Evolutionary conservation across 2,329 filamentous ascomycete genomes (phyloP), one percentile per base, ranked within the genome.

Genomic region (Cladosporium sp.): DNA sequence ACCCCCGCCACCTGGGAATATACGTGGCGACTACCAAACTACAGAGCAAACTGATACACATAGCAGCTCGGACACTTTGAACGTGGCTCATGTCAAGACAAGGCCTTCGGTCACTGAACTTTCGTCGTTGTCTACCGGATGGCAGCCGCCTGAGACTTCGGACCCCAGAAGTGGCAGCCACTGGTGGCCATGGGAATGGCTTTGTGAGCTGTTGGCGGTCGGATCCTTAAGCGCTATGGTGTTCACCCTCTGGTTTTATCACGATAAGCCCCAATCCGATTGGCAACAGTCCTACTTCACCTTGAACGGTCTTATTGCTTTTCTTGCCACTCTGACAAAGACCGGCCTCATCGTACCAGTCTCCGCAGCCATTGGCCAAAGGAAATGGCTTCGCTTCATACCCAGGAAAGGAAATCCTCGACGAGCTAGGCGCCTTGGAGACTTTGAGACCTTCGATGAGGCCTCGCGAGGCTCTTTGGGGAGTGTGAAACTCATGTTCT

Each of bases 351-450:
- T 60, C 4, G 52, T 60, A 3, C 59, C 59, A 2, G 47, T 60
- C 7, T 52, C 59, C 10, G 50, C 50, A 13, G 59, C 56, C n/a
- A 60, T 60, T 24, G 52, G 59, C 22, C 59, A 58, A 25, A 28
- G 51, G 25, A 60, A 58, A 37, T 60, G 59, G 59, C 50, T 58
- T 47, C 49, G 59, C 24, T 60, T 56, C 32, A 28, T 48, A 19
- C 44, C 42, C 10, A 55, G 52, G 19, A 44, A 39, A 17, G 39
- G 44, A 20, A 24, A 24, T 10, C 17, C 20, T 10, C 20, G 6
- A 17, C 17, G 13, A 5, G 45, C 35, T 5, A 20, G 54, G 9
- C 50, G 40, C 5, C 24, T 60, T 22, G 56, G 42, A 6, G 59
- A 60, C 34, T 55, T 58, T 17, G 56, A 58, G 20, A 37, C 22